These are phyloP conservation scores for Fusarium citri DNA, from an alignment of 2,329 filamentous ascomycete genomes.

Conservation along the genomic window DNA sequence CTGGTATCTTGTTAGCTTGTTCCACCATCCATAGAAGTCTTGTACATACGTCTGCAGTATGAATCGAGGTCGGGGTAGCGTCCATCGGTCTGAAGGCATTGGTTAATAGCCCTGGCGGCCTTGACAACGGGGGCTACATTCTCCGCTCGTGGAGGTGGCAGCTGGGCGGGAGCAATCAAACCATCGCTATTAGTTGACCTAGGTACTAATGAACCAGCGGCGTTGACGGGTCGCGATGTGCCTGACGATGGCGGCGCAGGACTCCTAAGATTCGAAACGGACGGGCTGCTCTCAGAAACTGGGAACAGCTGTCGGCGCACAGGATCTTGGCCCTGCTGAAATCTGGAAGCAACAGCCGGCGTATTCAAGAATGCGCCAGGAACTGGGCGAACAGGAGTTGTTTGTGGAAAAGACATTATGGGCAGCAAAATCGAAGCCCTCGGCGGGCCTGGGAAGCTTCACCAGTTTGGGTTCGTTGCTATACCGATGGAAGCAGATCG, in stretches of 20 bases:
- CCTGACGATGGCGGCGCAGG: slow-evolving; percentile 34
- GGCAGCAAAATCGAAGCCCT: slow-evolving; percentile 46
- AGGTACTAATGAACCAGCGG: slow-evolving; percentile 42
- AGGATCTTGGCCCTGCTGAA: slow-evolving; percentile 57
- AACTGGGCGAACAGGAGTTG: slow-evolving; percentile 77
- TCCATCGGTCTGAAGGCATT: slow-evolving; percentile 78
- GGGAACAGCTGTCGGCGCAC: slow-evolving; percentile 65
- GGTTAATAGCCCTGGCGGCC: slow-evolving; percentile 86
- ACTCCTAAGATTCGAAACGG: slow-evolving; percentile 30
- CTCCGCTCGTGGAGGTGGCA: slow-evolving; percentile 59
- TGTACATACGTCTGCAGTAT: slow-evolving; percentile 83
- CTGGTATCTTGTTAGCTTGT: slow-evolving; percentile 59
- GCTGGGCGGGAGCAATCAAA: slow-evolving; percentile 48
- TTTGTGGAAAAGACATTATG: slow-evolving; percentile 66
- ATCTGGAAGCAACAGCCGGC: slow-evolving; percentile 69
- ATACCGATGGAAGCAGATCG: slow-evolving; percentile 40
- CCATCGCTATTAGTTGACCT: slow-evolving; percentile 44
- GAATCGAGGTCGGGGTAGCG: slow-evolving; percentile 90
- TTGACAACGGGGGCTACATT: slow-evolving; percentile 77
- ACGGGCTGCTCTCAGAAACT: slow-evolving; percentile 44
- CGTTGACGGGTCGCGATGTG: slow-evolving; percentile 31
- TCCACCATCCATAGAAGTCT: not conserved
- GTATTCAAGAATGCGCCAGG: slow-evolving; percentile 83
- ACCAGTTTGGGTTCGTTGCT: slow-evolving; percentile 44
- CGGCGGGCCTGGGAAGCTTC: slow-evolving; percentile 46